These are phyloP conservation scores for Entomortierella parvispora DNA, from an alignment of 192 early-diverging fungal genomes.

Conservation along the genomic window DNA sequence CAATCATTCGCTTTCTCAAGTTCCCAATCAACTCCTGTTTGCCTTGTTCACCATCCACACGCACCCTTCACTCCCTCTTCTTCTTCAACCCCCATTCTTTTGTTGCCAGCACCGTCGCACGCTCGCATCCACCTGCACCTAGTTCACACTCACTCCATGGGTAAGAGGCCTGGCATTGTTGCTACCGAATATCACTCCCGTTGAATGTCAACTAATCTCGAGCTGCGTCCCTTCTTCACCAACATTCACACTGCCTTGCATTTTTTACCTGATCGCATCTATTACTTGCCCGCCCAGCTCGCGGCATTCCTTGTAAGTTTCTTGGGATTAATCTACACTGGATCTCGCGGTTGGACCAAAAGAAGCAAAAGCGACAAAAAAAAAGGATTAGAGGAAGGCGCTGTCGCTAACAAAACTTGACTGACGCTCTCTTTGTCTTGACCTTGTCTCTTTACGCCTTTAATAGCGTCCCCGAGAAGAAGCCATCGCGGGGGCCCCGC, in stretches of 20 bases:
- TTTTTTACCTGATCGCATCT: too few relatives aligned
- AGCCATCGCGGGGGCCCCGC: constrained; percentile 40
- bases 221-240: too few relatives aligned
- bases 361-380: too few relatives aligned
- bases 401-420: neutral
- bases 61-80: too few relatives aligned
- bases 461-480: constrained; percentile 46
- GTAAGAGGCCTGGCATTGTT: neutral
- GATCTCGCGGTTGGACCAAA: neutral
- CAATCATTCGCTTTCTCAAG: neutral
- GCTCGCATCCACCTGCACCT: neutral
- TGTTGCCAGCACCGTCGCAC: too few relatives aligned
- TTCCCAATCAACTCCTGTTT: too few relatives aligned
- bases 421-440: neutral
- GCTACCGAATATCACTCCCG: neutral
- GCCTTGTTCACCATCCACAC: too few relatives aligned
- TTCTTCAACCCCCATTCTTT: too few relatives aligned
- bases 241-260: too few relatives aligned
- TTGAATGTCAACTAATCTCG: too few relatives aligned
- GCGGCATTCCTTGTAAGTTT: constrained; percentile 49
- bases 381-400: neutral
- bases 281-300: too few relatives aligned
- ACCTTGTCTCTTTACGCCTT: neutral
- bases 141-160: neutral
- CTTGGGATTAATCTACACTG: neutral